Percentiles rank a stretch among this genome's conserved stretches.
phyloP scores from a whole-genome alignment of 108 stramenopile species.

The Asterionellopsis glacialis region DNA sequence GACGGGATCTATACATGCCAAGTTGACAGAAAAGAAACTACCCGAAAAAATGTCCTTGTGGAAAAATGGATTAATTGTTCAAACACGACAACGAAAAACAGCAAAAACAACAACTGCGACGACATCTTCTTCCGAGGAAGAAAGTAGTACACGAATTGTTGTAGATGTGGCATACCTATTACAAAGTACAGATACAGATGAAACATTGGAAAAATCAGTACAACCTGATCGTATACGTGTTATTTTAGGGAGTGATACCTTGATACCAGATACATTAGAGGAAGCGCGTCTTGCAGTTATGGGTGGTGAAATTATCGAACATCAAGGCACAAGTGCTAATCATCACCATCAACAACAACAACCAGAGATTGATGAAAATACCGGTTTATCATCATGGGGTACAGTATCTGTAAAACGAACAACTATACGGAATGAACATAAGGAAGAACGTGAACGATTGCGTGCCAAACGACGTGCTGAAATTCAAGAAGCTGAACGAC shows the following conservation, averaged over 20 bases:
- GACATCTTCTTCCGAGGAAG: conserved; percentile 1
- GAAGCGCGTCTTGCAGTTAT: conserved; percentile 68
- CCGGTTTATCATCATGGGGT: conserved; percentile 69
- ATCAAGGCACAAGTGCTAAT: conserved; percentile 7
- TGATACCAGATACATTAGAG: conserved; percentile 68
- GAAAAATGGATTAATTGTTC: conserved; percentile 58
- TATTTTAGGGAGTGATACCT: conserved; percentile 49
- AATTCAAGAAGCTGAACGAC: conserved; percentile 28
- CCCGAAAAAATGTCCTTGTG: conserved; percentile 42
- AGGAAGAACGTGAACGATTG: conserved; percentile 55
- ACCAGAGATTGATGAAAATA: conserved; percentile 57
- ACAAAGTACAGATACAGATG: conserved; percentile 45
- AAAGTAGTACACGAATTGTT: conserved; percentile 5
- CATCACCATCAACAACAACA: neutral
- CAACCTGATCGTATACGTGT: conserved; percentile 55
- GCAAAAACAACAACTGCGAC: too few species aligned
- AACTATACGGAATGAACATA: conserved; percentile 53
- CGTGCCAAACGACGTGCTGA: conserved; percentile 36
- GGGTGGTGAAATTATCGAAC: conserved; percentile 64
- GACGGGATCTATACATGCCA: conserved; percentile 48
- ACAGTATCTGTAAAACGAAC: conserved; percentile 64
- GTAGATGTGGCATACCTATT: conserved; percentile 66
- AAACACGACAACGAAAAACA: neutral
- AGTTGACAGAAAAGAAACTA: conserved; percentile 40
- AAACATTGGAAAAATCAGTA: conserved; percentile 69